Evolutionary conservation across 1,284 basidiomycete species (phyloP), one percentile per base, ranked within the genome.

Genomic region (Uromyces viciae-fabae): DNA sequence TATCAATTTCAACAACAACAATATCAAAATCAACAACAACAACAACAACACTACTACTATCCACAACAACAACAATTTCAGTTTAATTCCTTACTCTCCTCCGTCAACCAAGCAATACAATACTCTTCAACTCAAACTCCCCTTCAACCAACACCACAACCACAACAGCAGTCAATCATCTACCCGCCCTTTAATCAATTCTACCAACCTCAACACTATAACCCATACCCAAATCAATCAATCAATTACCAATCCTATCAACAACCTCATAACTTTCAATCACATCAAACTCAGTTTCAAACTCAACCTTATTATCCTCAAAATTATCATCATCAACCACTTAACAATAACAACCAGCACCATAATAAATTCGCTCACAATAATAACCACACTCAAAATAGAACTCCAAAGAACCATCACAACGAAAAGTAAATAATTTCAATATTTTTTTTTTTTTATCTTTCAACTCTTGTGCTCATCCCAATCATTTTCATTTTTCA

Each of bases 81-180:
- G 19, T 40, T 43, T 1, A 77, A 68, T 33, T 68, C 75, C 46
- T 38, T 77, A 1, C 25, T 64, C 40, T 31, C 60, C 42, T 68
- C 62, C 3, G 64, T 77, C 62, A 77, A 77, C 33, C 60, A 60
- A 49, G 75, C 75, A 11, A 77, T 77, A n/a, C 62, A 54, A 40
- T 46, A 66, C 43, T 38, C 25, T 42, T 33, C 14, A 52, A 76
- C 60, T 43, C 46, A 62, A 36, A 2, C 4, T 19, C 62, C 42
- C 28, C 14, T 31, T 46, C 74, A 75, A 43, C 8, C 2, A 22
- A 25, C 62, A 28, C 17, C 14, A n/a, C 73, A 31, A 60, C 7
- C 17, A n/a, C 66, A 49, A 69, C 42, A n/a, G 11, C 46, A 49
- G 46, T 49, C 46, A 49, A 11, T 22, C 46, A 49, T 49, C 46